phyloP scores from a whole-genome alignment of 2,329 filamentous ascomycete genomes.

The Neopestalotiopsis sp. region DNA sequence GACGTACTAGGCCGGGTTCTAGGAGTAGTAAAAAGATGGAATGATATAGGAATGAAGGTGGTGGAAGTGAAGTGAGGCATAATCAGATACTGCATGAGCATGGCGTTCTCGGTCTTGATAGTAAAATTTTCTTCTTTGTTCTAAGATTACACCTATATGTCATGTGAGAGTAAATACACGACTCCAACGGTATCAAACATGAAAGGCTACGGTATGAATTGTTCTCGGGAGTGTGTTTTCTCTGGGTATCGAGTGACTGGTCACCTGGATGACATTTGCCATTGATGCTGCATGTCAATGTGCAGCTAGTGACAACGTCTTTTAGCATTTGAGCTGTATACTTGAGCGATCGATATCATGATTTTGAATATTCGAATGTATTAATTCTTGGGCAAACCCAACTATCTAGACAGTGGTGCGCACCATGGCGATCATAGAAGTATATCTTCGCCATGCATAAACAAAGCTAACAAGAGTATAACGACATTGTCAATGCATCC shows the following conservation, averaged over 20 bases:
- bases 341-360: no score
- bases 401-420: no score
- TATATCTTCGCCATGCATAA: background rate
- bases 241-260: no score
- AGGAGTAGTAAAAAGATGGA: slow-evolving; percentile 14
- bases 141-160: background rate
- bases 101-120: slow-evolving; percentile 30
- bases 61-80: slow-evolving; percentile 16
- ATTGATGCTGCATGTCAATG: no score
- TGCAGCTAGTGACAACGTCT: no score
- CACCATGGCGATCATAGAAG: no score
- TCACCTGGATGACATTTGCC: no score
- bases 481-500: background rate
- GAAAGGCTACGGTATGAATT: background rate
- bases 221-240: no score
- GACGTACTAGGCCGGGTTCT: slow-evolving; percentile 30
- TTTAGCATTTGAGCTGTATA: no score
- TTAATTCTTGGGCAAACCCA: no score
- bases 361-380: no score
- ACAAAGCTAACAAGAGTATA: background rate
- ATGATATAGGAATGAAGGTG: slow-evolving; percentile 20
- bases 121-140: slow-evolving; percentile 4
- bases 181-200: background rate
- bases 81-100: slow-evolving; percentile 35
- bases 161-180: background rate